A percentile compares a stretch with the other conserved stretches of the same genome.
These are phyloP conservation scores for Rhizopus arrhizus DNA, from an alignment of 371 early-diverging fungal species.

Conservation along the genomic window DNA sequence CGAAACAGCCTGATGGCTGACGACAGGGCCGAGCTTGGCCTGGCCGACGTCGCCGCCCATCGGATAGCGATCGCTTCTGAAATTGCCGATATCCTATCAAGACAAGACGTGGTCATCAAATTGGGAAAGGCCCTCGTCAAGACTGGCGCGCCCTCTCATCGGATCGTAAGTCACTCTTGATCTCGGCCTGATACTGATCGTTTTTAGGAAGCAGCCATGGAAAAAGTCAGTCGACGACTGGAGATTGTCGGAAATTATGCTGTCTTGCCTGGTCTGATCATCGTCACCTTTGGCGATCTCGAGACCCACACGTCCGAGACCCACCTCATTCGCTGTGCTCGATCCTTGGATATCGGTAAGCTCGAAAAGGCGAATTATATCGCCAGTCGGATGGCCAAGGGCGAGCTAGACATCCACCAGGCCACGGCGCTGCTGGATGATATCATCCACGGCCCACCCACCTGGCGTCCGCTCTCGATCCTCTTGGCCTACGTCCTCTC, in stretches of 20 bases:
- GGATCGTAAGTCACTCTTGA: slow-evolving; percentile 53
- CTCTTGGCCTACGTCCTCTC: slow-evolving; percentile 59
- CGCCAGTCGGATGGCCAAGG: slow-evolving; percentile 53
- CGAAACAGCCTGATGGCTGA: slow-evolving; percentile 31
- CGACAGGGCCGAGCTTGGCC: slow-evolving; percentile 34
- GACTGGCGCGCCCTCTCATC: slow-evolving; percentile 78
- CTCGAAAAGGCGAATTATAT: slow-evolving; percentile 60
- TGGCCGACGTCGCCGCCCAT: slow-evolving; percentile 24
- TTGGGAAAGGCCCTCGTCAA: slow-evolving; percentile 68
- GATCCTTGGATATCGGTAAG: slow-evolving; percentile 65
- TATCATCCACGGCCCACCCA: slow-evolving; percentile 54
- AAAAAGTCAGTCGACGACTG: slow-evolving; percentile 55
- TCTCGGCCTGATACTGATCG: background rate
- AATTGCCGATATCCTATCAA: slow-evolving; percentile 59
- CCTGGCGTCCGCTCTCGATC: slow-evolving; percentile 49
- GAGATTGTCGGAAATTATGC: slow-evolving; percentile 63
- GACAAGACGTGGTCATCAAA: slow-evolving; percentile 71
- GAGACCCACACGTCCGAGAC: slow-evolving; percentile 78
- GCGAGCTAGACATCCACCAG: slow-evolving; percentile 51
- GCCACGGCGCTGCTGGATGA: slow-evolving; percentile 61
- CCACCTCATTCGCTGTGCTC: slow-evolving; percentile 60
- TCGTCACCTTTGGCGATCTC: slow-evolving; percentile 71
- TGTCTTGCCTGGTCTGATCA: slow-evolving; percentile 67
- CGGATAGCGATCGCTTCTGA: slow-evolving; percentile 37
- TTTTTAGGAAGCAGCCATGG: slow-evolving; percentile 62